Conservation (phyloP, 805 yeast genomes). For the baker's yeast (Saccharomyces cerevisiae) region DNA sequence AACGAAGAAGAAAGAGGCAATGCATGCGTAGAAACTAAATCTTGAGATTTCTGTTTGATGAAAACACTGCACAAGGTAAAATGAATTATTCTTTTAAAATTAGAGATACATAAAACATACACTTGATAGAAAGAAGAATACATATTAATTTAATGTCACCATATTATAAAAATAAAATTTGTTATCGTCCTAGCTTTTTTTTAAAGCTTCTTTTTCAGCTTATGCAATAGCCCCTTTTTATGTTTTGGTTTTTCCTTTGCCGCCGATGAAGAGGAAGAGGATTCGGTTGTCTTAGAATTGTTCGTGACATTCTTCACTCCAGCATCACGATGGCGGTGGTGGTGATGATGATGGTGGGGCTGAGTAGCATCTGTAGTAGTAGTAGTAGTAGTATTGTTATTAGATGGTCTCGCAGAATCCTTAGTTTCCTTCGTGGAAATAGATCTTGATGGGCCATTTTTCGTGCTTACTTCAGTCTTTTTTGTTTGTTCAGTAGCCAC, state of each 20-base stretch:
- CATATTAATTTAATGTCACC: not conserved
- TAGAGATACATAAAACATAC: not conserved
- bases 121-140: not conserved
- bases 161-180: not conserved
- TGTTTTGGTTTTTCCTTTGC: slow-evolving; percentile 10
- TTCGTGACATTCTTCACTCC: slow-evolving; percentile 3
- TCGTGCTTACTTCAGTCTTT: not conserved
- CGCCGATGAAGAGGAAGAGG: slow-evolving; percentile 1
- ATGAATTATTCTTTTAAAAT: not conserved
- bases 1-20: not conserved
- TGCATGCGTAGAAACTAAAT: not conserved
- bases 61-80: not conserved
- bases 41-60: not conserved
- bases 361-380: not conserved
- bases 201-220: slow-evolving; percentile 18
- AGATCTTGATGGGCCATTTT: not conserved
- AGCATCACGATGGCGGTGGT: slow-evolving; percentile 1
- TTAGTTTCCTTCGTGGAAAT: not conserved
- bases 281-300: slow-evolving; percentile 1
- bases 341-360: not conserved
- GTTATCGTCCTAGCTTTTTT: not conserved
- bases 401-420: not conserved
- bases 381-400: not conserved
- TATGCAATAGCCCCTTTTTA: slow-evolving; percentile 14
- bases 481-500: not conserved